phyloP scores from a whole-genome alignment of 2,329 filamentous ascomycete genomes.

The Botryosphaeria dothidea region DNA sequence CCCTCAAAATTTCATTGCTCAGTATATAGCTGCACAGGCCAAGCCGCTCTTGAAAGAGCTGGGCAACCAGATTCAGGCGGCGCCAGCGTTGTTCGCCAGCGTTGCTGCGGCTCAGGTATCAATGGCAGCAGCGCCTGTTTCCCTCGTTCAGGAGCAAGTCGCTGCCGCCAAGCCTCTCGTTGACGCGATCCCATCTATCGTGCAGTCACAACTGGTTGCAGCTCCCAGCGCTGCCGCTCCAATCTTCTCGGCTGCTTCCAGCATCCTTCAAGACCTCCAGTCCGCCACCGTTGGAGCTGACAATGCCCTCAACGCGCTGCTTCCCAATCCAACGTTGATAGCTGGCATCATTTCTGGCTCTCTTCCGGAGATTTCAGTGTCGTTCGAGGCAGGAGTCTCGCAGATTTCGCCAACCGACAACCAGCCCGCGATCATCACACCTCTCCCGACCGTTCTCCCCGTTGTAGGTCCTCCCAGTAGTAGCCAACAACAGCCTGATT shows the following conservation, averaged over 20 bases:
- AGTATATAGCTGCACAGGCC: constrained; percentile 2
- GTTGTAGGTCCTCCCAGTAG: constrained; percentile 3
- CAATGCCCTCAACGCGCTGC: not conserved
- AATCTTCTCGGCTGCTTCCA: not conserved
- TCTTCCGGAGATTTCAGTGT: not conserved
- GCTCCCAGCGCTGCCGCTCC: not conserved
- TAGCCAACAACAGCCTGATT: not conserved
- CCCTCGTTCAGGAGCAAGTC: not conserved
- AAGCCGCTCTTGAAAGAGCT: constrained; percentile 6
- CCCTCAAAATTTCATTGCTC: not conserved
- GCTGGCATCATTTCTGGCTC: not conserved
- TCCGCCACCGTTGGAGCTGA: not conserved
- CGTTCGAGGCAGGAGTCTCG: not conserved
- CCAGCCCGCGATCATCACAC: not conserved
- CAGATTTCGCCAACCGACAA: not conserved
- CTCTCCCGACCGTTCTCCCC: not conserved
- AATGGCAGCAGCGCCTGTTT: not conserved
- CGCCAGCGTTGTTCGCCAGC: not conserved
- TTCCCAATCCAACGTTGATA: not conserved
- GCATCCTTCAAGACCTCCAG: not conserved
- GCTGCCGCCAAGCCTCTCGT: not conserved
- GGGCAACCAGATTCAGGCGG: not conserved
- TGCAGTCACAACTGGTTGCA: not conserved
- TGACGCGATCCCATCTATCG: not conserved
- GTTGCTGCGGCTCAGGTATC: constrained; percentile 1